Conservation (phyloP, 768 basidiomycete genomes). For the Crassisporium funariophilum region DNA sequence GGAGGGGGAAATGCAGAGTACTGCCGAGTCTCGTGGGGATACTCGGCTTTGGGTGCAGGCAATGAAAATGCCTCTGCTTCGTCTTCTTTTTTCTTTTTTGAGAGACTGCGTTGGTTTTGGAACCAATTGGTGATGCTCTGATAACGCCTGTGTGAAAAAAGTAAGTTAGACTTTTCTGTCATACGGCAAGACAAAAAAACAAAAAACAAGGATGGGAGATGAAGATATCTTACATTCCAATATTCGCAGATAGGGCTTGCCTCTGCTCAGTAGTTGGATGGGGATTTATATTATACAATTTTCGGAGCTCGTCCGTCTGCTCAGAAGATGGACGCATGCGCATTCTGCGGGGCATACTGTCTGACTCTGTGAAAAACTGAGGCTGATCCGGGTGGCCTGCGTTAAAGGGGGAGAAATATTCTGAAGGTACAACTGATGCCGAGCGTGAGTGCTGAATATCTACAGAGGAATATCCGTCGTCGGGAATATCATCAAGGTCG, state of each 20-base stretch:
- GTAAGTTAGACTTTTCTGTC: conserved; percentile 33
- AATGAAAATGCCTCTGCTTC: conserved; percentile 32
- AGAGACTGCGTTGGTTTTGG: conserved; percentile 80
- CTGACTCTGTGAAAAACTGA: conserved; percentile 51
- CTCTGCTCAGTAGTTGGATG: conserved; percentile 72
- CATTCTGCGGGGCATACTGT: conserved; percentile 57
- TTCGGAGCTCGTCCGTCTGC: conserved; percentile 71
- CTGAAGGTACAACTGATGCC: conserved; percentile 34
- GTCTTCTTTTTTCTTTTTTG: conserved; percentile 71
- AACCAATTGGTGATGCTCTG: conserved; percentile 87
- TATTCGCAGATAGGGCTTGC: conserved; percentile 62
- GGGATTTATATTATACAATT: conserved; percentile 61
- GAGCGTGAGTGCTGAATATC: conserved; percentile 37
- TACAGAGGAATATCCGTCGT: conserved; percentile 45
- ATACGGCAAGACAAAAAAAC: conserved; percentile 16
- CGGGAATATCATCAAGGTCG: conserved; percentile 47
- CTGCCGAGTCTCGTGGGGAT: conserved; percentile 37
- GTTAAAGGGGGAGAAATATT: conserved; percentile 42
- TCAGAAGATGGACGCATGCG: conserved; percentile 64
- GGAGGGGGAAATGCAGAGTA: conserved; percentile 54
- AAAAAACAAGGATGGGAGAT: conserved; percentile 29
- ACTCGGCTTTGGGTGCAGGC: conserved; percentile 30
- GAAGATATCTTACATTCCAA: conserved; percentile 79
- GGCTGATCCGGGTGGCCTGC: conserved; percentile 50
- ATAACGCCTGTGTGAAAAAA: conserved; percentile 56